Percentiles rank a stretch among this genome's conserved stretches.
phyloP scores from a whole-genome alignment of 2,329 filamentous ascomycete species.

The Talaromyces sp. region DNA sequence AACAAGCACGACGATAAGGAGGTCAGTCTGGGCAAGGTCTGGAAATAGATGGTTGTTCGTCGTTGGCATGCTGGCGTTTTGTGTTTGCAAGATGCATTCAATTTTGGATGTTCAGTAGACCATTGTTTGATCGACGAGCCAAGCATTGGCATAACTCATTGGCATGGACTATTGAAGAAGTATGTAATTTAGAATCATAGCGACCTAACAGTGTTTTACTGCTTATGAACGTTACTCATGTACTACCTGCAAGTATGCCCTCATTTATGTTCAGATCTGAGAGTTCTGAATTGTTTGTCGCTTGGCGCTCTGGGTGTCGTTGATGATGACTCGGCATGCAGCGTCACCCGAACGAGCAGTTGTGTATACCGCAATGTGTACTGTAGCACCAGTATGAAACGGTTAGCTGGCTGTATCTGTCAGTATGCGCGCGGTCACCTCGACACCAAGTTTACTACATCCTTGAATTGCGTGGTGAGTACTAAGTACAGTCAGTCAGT shows the following conservation, averaged over 20 bases:
- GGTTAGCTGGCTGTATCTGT: too few relatives aligned
- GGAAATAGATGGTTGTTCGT: constrained; percentile 54
- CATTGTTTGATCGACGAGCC: constrained; percentile 14
- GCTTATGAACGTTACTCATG: too few relatives aligned
- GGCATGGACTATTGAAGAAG: constrained; percentile 9
- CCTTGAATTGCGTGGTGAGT: too few relatives aligned
- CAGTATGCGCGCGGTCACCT: too few relatives aligned
- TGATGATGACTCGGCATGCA: too few relatives aligned
- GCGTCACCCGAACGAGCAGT: too few relatives aligned
- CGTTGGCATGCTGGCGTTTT: not conserved
- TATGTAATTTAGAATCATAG: constrained; percentile 14
- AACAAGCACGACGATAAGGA: constrained; percentile 99
- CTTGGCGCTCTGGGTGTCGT: not conserved
- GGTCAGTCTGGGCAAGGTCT: constrained; percentile 82
- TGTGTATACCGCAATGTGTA: not conserved
- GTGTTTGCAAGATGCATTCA: not conserved
- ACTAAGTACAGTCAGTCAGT: too few relatives aligned
- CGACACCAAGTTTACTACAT: too few relatives aligned
- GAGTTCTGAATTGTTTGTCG: not conserved
- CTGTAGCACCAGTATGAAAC: too few relatives aligned
- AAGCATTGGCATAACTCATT: constrained; percentile 12
- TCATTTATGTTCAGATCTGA: not conserved
- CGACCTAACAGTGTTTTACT: not conserved
- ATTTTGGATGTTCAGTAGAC: not conserved
- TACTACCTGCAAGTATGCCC: not conserved